Evolutionary conservation across 257 asterid genomes (phyloP).

Genomic region (Datura wrightii): DNA sequence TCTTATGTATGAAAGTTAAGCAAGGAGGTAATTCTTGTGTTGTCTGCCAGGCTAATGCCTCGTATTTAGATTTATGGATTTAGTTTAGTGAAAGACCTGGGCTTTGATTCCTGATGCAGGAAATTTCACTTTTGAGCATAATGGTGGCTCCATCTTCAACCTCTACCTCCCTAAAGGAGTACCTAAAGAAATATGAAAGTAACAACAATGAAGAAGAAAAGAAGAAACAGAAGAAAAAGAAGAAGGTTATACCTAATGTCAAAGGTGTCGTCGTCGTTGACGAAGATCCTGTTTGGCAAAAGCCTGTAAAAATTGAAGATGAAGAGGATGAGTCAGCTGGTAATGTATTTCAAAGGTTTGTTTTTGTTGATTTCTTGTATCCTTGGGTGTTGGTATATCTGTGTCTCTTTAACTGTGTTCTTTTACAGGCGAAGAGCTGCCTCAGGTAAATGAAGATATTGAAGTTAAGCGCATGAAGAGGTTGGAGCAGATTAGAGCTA

Average conservation of each 20-base stretch:
- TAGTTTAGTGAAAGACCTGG: neutral
- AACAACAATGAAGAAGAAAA: slow-evolving; percentile 53
- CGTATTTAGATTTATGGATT: neutral
- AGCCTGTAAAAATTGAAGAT: slow-evolving; percentile 63
- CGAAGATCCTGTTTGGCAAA: slow-evolving; percentile 87
- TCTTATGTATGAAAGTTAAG: neutral
- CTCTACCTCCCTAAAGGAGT: slow-evolving; percentile 72
- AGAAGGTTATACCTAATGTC: slow-evolving; percentile 47
- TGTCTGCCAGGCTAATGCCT: neutral
- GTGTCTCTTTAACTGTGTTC: slow-evolving; percentile 9
- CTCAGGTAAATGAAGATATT: slow-evolving; percentile 79
- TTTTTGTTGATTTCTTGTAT: slow-evolving; percentile 1
- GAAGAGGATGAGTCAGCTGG: slow-evolving; percentile 70
- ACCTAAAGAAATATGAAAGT: slow-evolving; percentile 70
- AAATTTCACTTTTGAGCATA: neutral
- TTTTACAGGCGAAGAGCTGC: slow-evolving; percentile 78
- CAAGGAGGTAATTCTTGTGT: neutral
- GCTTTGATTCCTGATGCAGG: slow-evolving; percentile 12
- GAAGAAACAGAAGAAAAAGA: slow-evolving; percentile 65
- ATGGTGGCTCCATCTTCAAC: slow-evolving; percentile 59
- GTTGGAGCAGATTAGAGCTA: slow-evolving; percentile 60
- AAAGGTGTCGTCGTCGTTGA: slow-evolving; percentile 72
- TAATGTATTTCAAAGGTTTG: slow-evolving; percentile 34
- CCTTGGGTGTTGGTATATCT: slow-evolving; percentile 31
- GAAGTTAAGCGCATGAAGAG: slow-evolving; percentile 86